Base-by-base conservation (phyloP, 257 asterid genomes). In the Linderniella brevidens region DNA sequence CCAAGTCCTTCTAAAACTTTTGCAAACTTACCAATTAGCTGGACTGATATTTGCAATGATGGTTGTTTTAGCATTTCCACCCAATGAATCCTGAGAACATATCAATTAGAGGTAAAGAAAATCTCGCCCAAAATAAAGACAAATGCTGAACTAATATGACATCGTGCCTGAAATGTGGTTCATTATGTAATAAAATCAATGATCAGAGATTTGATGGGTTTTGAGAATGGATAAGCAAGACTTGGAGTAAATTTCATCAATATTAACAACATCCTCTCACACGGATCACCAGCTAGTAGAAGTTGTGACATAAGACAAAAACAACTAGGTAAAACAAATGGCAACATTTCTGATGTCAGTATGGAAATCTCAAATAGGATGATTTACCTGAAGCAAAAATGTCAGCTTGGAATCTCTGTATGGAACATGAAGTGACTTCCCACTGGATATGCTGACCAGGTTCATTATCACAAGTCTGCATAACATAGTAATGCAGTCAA, bases 351-450 rank as follows among this genome's bases (percentile, higher is more conserved):
- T n/a, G n/a, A n/a, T n/a, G n/a, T n/a, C n/a, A n/a, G n/a, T n/a
- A n/a, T n/a, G n/a, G 32, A 25, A 25, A 39, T 39, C 10, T 13
- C 13, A 13, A 25, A 40, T 13, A 60, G n/a, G 56, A 57, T 20
- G 38, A 58, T 46, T 62, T 59, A 90, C 98, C 98, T 90, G 96
- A 60, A 90, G 93, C 75, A 85, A 75, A 76, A 88, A 85, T n/a
- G 98, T 90, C 58, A 85, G 93, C 75, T 85, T 90, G 42, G 98
- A 90, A 68, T 90, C 96, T 59, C 98, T 79, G 63, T 90, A 90
- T 55, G 96, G 98, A 68, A 90, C 88, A 57, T 90, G 96, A 29
- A 57, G 87, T 14, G 93, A 66, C 65, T 79, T 90, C 60, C 98
- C 96, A 69, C 73, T 85, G 56, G 96, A 85, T 57, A 81, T 55